Conservation (phyloP, 495 filamentous ascomycete species). For the Antarctomyces pellizariae region DNA sequence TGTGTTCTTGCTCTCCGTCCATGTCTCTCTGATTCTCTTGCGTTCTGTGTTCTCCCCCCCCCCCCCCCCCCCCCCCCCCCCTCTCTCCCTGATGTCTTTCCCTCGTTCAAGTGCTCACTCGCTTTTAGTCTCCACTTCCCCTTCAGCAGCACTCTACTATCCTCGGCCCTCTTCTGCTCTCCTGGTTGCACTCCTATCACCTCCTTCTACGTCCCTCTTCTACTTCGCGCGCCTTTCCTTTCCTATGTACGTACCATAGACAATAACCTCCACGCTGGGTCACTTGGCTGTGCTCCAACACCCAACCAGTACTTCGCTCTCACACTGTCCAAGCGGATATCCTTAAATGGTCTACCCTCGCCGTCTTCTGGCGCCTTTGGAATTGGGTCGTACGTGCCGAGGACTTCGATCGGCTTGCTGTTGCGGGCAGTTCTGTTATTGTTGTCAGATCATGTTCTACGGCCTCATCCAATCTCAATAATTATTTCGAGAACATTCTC, state of each 20-base stretch:
- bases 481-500: neutral
- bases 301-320: constrained; percentile 90
- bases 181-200: too few species aligned
- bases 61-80: neutral
- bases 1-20: too few species aligned
- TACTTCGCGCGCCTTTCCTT: neutral
- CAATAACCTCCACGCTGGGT: constrained; percentile 69
- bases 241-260: constrained; percentile 40
- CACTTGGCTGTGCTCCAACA: constrained; percentile 83
- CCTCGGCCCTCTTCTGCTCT: too few species aligned
- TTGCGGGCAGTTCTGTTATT: constrained; percentile 45
- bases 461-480: too few species aligned
- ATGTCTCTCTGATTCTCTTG: too few species aligned
- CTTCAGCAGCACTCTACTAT: too few species aligned
- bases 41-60: neutral
- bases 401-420: constrained; percentile 74
- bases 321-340: constrained; percentile 61
- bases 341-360: constrained; percentile 52
- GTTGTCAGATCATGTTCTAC: constrained; percentile 1
- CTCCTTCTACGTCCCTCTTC: too few species aligned
- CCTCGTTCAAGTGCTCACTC: too few species aligned
- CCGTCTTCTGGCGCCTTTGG: constrained; percentile 46
- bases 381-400: constrained; percentile 82
- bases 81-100: constrained; percentile 1
- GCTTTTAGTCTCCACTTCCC: too few species aligned